These are phyloP conservation scores for Phytophthora europaea DNA, from an alignment of 352 stramenopile genomes.

Conservation along the genomic window DNA sequence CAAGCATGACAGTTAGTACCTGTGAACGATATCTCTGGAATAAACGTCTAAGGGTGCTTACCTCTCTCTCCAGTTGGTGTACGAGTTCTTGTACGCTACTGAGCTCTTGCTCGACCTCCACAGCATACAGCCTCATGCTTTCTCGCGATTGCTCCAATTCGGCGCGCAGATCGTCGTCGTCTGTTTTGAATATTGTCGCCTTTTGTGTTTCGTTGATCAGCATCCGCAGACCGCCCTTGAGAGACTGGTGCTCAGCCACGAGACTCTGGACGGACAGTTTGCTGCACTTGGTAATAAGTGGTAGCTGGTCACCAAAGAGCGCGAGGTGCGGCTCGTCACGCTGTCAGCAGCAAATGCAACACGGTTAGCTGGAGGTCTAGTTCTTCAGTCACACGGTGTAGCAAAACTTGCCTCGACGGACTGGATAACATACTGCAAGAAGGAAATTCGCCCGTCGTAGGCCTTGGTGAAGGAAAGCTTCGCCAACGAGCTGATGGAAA, in stretches of 20 bases:
- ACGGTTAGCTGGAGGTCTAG: conserved; percentile 7
- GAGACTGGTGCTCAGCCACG: conserved; percentile 61
- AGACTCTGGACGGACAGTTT: conserved; percentile 74
- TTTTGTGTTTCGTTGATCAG: conserved; percentile 68
- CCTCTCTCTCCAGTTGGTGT: conserved; percentile 58
- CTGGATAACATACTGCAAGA: conserved; percentile 86
- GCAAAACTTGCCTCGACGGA: conserved; percentile 59
- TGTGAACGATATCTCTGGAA: not conserved
- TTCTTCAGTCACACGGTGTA: not conserved
- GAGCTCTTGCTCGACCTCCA: conserved; percentile 73
- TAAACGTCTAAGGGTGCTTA: conserved; percentile 26
- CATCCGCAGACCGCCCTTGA: conserved; percentile 66
- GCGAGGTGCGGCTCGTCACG: conserved; percentile 72
- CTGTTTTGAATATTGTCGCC: conserved; percentile 36
- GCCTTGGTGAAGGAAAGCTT: conserved; percentile 88
- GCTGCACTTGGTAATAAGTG: conserved; percentile 69
- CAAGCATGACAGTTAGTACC: conserved; percentile 1
- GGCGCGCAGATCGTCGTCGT: conserved; percentile 35
- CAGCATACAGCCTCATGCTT: conserved; percentile 63
- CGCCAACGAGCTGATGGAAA: conserved; percentile 79
- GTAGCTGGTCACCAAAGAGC: conserved; percentile 70
- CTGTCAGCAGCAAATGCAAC: conserved; percentile 27
- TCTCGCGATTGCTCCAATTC: conserved; percentile 37
- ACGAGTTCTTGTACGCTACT: conserved; percentile 53
- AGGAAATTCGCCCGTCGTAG: conserved; percentile 75